Conservation (phyloP, 1,284 basidiomycete genomes). For the Vanrija pseudolonga region DNA sequence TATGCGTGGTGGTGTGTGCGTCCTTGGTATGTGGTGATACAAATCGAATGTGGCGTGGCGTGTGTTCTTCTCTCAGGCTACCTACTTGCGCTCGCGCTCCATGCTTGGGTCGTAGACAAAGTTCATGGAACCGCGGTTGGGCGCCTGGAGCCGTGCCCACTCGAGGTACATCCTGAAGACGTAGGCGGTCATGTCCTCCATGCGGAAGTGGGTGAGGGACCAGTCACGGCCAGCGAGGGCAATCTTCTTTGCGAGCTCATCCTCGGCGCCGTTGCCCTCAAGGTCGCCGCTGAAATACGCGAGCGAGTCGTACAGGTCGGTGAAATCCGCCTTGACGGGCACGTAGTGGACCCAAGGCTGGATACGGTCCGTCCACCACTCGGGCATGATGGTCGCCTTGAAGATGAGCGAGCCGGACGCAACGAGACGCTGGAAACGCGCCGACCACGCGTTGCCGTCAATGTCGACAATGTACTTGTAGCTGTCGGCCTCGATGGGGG, state of each 20-base stretch:
- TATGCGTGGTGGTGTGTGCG: no score
- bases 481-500: conserved; percentile 23
- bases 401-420: conserved; percentile 38
- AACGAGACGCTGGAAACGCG: conserved; percentile 56
- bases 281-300: conserved; percentile 39
- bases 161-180: conserved; percentile 45
- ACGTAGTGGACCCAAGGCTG: conserved; percentile 52
- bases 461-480: conserved; percentile 44
- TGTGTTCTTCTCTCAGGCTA: background rate
- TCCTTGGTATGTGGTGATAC: no score
- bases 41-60: no score
- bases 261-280: conserved; percentile 32
- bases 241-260: conserved; percentile 46
- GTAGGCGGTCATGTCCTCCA: conserved; percentile 46
- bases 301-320: conserved; percentile 47
- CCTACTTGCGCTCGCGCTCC: conserved; percentile 13
- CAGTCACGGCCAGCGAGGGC: conserved; percentile 46
- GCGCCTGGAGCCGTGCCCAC: conserved; percentile 37
- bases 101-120: conserved; percentile 32
- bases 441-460: conserved; percentile 68
- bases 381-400: conserved; percentile 43
- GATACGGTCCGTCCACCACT: conserved; percentile 51
- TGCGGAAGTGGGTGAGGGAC: conserved; percentile 43
- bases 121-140: conserved; percentile 19
- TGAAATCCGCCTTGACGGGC: conserved; percentile 50